Base-by-base conservation (phyloP, 805 yeast genomes). In the Candida andamanensis region DNA sequence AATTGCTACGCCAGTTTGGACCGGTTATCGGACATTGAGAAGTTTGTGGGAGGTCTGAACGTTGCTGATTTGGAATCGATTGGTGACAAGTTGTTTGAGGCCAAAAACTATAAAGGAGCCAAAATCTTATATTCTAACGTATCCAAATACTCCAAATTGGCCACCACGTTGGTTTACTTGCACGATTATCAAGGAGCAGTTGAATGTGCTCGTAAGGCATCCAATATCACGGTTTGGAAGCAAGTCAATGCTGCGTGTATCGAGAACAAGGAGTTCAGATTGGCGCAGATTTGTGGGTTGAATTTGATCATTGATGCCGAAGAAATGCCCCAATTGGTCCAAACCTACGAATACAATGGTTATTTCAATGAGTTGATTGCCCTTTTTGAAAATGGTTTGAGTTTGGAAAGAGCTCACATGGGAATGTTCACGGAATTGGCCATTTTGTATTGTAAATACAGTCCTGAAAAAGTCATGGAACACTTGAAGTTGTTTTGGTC, bases 351-450 rank as follows among this genome's bases (percentile, higher is more conserved):
- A 64, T 69, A 74, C 55, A 76, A 81, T 45, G 98, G 98, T 26
- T 85, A 86, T 63, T 89, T 89, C 64, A 83, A 79, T 45, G 95
- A 92, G 68, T 72, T 92, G 44, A 85, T 90, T 42, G 77, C 96
- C 12, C 74, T 92, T 50, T 86, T 92, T 50, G 98, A 92, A 63
- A 90, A 87, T 49, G 97, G 97, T 44, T 73, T 92, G 39, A 94
- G 95, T 25, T 73, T 92, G 47, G 98, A 92, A 69, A 84, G 98
- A 59, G 98, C 98, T 23, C 98, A 92, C 57, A 92, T 92, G 98
- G 98, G 97, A 48, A 90, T 92, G 97, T 92, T 92, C 59, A 92
- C 98, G 8, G 97, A 89, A 62, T 73, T 92, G 49, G 95, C 97
- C 15, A 72, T 85, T 29, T 69, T 92, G 47, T 92, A 90, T 67